Evolutionary conservation across 2,329 filamentous ascomycete species (phyloP).

Genomic region (Hirsutella minnesotensis): DNA sequence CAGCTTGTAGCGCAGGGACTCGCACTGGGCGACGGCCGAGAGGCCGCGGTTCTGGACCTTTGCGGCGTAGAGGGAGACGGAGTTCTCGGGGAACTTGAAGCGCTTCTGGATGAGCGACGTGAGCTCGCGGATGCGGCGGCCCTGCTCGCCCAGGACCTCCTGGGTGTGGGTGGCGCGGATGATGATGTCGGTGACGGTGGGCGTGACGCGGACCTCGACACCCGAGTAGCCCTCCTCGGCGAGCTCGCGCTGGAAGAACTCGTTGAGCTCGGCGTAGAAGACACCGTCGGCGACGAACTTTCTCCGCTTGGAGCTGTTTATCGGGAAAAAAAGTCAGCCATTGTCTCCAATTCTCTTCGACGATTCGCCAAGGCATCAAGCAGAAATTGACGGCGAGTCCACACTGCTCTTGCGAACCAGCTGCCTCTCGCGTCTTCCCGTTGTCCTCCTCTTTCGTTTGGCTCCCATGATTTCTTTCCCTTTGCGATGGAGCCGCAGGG

Average conservation of each 20-base stretch:
- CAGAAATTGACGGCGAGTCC: too few species aligned
- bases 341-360: not conserved
- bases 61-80: slow-evolving; percentile 97
- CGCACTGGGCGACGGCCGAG: slow-evolving; percentile 98
- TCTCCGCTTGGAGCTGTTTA: slow-evolving; percentile 70
- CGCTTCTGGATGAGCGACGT: slow-evolving; percentile 99
- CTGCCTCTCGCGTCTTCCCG: too few species aligned
- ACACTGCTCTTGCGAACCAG: too few species aligned
- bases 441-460: too few species aligned
- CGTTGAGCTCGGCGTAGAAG: slow-evolving; percentile 99
- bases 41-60: slow-evolving; percentile 99
- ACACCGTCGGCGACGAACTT: slow-evolving; percentile 98
- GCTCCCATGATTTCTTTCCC: too few species aligned
- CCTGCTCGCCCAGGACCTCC: slow-evolving; percentile 99
- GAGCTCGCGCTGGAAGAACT: slow-evolving; percentile 99
- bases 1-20: slow-evolving; percentile 99
- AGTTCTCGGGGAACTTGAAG: slow-evolving; percentile 99
- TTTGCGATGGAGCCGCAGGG: too few species aligned
- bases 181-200: slow-evolving; percentile 99
- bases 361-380: too few species aligned
- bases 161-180: slow-evolving; percentile 99
- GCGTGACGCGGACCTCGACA: slow-evolving; percentile 99
- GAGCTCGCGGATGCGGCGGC: slow-evolving; percentile 98
- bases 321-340: not conserved
- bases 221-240: slow-evolving; percentile 99